A percentile compares a stretch with the other conserved stretches of the same genome.
These are phyloP conservation scores for Coniochaeta ligniaria DNA, from an alignment of 2,329 filamentous ascomycete species.

Conservation along the genomic window DNA sequence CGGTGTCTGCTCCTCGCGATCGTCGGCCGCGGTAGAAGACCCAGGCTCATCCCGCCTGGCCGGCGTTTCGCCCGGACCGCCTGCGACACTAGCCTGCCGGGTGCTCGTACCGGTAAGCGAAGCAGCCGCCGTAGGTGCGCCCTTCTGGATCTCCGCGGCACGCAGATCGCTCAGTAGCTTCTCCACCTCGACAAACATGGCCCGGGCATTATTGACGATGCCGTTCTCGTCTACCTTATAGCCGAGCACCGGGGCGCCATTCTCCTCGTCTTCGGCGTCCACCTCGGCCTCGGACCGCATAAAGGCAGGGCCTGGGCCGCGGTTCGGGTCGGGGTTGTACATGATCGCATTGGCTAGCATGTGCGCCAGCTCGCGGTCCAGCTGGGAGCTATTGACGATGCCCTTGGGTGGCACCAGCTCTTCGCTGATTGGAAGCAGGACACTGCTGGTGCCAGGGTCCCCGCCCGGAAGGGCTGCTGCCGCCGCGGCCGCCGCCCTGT, in stretches of 20 bases:
- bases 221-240: slow-evolving; percentile 75
- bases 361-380: slow-evolving; percentile 88
- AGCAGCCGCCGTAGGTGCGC: slow-evolving; percentile 25
- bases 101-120: slow-evolving; percentile 6
- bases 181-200: slow-evolving; percentile 87
- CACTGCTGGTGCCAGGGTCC: slow-evolving; percentile 46
- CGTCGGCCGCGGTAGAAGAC: slow-evolving; percentile 1
- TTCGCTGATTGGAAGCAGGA: slow-evolving; percentile 62
- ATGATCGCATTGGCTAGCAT: slow-evolving; percentile 99
- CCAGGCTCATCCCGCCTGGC: slow-evolving; percentile 2
- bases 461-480: slow-evolving; percentile 54
- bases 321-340: slow-evolving; percentile 84
- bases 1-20: slow-evolving; percentile 5
- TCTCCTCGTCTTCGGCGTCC: slow-evolving; percentile 26
- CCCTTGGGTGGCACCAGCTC: slow-evolving; percentile 79
- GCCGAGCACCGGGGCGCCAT: slow-evolving; percentile 37
- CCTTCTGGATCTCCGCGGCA: slow-evolving; percentile 57
- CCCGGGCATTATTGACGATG: slow-evolving; percentile 77
- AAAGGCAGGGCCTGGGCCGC: slow-evolving; percentile 60
- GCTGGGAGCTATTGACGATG: slow-evolving; percentile 87
- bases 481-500: slow-evolving; percentile 53
- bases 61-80: slow-evolving; percentile 3
- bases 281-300: slow-evolving; percentile 32
- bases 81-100: slow-evolving; percentile 10
- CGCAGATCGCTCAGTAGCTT: slow-evolving; percentile 69